Evolutionary conservation across 1,284 basidiomycete species (phyloP).

Genomic region (Cutaneotrichosporon arboriforme): DNA sequence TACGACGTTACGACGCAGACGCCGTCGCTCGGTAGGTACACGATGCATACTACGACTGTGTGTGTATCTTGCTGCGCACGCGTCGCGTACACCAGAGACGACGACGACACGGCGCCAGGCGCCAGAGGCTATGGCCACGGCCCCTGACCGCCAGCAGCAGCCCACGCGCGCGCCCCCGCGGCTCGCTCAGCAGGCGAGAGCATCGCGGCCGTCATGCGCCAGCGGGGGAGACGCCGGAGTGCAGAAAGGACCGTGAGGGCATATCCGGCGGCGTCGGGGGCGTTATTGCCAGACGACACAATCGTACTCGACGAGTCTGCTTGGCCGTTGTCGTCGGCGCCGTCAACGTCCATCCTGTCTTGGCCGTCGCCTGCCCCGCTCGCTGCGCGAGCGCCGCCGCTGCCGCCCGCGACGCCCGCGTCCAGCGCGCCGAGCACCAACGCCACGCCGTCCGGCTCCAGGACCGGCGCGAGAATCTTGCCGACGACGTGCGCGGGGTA

Average conservation of each 20-base stretch:
- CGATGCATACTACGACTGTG: too few relatives aligned
- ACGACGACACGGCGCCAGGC: too few relatives aligned
- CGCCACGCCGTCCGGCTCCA: conserved; percentile 42
- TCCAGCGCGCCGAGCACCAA: conserved; percentile 23
- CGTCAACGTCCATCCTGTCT: neutral
- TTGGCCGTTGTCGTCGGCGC: too few relatives aligned
- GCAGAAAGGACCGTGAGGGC: conserved; percentile 18
- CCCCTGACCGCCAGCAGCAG: conserved; percentile 15
- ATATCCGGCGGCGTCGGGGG: neutral
- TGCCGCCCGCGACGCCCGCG: neutral
- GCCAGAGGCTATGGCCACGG: neutral
- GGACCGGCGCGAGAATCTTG: conserved; percentile 24
- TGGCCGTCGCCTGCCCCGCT: neutral
- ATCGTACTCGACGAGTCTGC: too few relatives aligned
- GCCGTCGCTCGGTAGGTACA: too few relatives aligned
- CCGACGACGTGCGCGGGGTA: conserved; percentile 25
- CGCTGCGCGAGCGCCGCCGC: neutral
- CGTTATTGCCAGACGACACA: too few relatives aligned
- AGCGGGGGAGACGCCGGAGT: conserved; percentile 28
- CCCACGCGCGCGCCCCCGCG: conserved; percentile 22
- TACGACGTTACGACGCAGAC: too few relatives aligned
- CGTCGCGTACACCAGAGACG: too few relatives aligned
- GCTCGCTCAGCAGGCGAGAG: conserved; percentile 24
- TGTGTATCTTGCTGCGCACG: too few relatives aligned
- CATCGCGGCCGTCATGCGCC: conserved; percentile 37